Evolutionary conservation across 768 basidiomycete genomes (phyloP).

Genomic region (Phlebiopsis flavidoalba): DNA sequence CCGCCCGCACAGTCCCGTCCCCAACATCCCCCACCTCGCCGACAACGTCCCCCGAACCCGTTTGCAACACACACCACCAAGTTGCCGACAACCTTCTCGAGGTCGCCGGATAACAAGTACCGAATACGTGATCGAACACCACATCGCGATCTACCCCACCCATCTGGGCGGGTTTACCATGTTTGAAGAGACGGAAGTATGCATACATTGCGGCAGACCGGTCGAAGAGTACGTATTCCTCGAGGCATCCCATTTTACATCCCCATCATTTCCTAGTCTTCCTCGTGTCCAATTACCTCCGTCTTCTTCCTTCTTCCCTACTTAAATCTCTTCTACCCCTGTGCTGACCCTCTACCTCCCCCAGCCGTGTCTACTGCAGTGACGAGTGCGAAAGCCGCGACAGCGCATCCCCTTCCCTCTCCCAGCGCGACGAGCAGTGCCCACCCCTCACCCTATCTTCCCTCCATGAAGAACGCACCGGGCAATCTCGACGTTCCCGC

Average conservation of each 20-base stretch:
- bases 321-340: conserved; percentile 9
- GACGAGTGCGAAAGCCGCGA: conserved; percentile 61
- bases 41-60: background rate
- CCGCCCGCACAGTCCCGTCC: conserved; percentile 3
- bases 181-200: conserved; percentile 66
- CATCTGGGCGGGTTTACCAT: conserved; percentile 29
- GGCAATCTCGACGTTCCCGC: conserved; percentile 53
- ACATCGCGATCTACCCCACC: conserved; percentile 1
- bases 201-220: conserved; percentile 66
- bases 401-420: conserved; percentile 61
- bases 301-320: conserved; percentile 13
- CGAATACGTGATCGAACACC: background rate
- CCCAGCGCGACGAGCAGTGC: conserved; percentile 58
- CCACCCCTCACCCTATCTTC: conserved; percentile 61
- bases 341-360: conserved; percentile 4
- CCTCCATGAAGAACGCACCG: conserved; percentile 31
- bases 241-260: conserved; percentile 4
- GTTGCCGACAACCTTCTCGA: background rate
- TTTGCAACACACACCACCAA: background rate
- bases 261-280: background rate
- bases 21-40: background rate
- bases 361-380: conserved; percentile 65
- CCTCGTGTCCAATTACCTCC: conserved; percentile 22
- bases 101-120: background rate
- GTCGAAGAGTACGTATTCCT: conserved; percentile 34